These are phyloP conservation scores for Aspergillus versicolor DNA, from an alignment of 2,329 filamentous ascomycete species.

Conservation along the genomic window DNA sequence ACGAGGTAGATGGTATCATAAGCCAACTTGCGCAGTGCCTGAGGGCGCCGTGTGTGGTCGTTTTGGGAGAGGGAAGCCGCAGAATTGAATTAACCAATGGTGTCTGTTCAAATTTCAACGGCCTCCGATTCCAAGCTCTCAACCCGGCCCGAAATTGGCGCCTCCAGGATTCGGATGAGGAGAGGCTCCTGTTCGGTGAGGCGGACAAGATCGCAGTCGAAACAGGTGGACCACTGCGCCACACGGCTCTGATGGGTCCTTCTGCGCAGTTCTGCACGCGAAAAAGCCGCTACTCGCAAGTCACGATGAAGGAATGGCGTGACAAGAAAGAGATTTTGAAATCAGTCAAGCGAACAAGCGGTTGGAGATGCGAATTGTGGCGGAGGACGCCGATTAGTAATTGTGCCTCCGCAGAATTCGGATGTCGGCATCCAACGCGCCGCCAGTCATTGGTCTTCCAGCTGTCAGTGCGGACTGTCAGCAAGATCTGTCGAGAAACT, in stretches of 20 bases:
- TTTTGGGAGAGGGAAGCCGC: not conserved
- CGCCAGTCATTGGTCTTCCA: too few relatives aligned
- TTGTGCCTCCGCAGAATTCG: not conserved
- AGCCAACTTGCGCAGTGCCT: slow-evolving; percentile 6
- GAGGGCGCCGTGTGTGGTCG: not conserved
- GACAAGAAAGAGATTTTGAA: not conserved
- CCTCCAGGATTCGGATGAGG: not conserved
- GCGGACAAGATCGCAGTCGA: not conserved
- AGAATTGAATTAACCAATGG: not conserved
- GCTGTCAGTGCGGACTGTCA: not conserved
- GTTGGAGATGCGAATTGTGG: not conserved
- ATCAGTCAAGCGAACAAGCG: not conserved
- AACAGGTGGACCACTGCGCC: not conserved
- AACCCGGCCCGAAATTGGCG: not conserved
- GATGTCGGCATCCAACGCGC: slow-evolving; percentile 4
- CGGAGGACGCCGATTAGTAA: slow-evolving; percentile 2
- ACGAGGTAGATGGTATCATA: slow-evolving; percentile 9
- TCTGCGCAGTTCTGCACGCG: not conserved
- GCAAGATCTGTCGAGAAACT: not conserved
- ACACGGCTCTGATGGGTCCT: not conserved
- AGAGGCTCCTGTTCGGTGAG: not conserved
- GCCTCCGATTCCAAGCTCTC: not conserved
- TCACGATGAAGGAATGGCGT: not conserved
- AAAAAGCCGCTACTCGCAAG: not conserved
- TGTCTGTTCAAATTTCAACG: not conserved